Conservation (phyloP, 768 basidiomycete species). For the Boletus rubropictus region DNA sequence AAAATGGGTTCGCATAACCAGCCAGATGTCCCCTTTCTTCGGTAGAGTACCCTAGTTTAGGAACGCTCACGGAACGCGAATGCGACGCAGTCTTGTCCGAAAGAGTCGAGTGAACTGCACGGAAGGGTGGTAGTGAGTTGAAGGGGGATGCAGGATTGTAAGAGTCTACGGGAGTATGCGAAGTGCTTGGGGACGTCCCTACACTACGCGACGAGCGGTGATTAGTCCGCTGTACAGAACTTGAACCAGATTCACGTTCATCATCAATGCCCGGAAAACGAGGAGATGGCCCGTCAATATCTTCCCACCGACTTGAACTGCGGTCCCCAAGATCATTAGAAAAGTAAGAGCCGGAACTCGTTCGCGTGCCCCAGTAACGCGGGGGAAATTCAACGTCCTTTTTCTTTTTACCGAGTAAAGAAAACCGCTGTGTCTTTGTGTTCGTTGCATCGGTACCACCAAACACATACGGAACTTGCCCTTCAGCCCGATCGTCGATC, state of each 20-base stretch:
- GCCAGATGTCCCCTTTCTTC: background rate
- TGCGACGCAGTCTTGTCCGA: slow-evolving; percentile 29
- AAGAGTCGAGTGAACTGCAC: slow-evolving; percentile 27
- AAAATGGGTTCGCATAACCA: slow-evolving; percentile 28
- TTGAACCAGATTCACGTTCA: slow-evolving; percentile 42
- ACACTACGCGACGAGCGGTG: slow-evolving; percentile 19
- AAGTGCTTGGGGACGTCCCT: slow-evolving; percentile 4
- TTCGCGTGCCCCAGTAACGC: slow-evolving; percentile 49
- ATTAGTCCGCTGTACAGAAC: slow-evolving; percentile 26
- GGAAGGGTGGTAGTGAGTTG: slow-evolving; percentile 33
- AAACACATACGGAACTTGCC: slow-evolving; percentile 52
- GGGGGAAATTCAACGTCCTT: slow-evolving; percentile 55
- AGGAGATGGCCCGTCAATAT: slow-evolving; percentile 17
- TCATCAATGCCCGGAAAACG: slow-evolving; percentile 34
- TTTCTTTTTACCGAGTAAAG: slow-evolving; percentile 40
- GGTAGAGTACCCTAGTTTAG: slow-evolving; percentile 18
- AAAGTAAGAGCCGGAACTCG: slow-evolving; percentile 55
- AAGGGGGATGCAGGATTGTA: slow-evolving; percentile 34
- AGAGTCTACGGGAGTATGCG: slow-evolving; percentile 18
- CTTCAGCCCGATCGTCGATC: slow-evolving; percentile 48
- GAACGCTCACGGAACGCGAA: slow-evolving; percentile 33
- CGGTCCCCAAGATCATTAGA: slow-evolving; percentile 21
- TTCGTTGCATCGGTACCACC: slow-evolving; percentile 7
- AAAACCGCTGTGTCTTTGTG: slow-evolving; percentile 26
- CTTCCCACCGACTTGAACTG: slow-evolving; percentile 26